Percentiles rank a stretch among this genome's conserved stretches.
Evolutionary conservation across 1,284 basidiomycete genomes (phyloP).

Genomic region (Coniophora puteana): DNA sequence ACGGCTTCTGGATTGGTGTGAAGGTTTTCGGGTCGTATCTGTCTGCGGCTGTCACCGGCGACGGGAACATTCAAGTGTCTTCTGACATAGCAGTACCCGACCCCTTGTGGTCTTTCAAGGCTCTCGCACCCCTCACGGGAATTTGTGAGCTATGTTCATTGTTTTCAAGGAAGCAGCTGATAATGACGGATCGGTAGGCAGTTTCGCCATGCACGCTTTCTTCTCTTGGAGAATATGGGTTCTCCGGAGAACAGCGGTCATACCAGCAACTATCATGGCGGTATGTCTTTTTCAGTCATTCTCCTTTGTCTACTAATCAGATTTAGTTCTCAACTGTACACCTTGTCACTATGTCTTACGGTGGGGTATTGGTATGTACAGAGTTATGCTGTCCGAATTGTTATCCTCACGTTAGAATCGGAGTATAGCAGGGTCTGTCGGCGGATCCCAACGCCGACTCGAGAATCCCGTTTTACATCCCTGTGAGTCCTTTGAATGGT

Average conservation of each 20-base stretch:
- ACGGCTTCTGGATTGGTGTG: slow-evolving; percentile 11
- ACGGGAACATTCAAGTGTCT: too few species aligned
- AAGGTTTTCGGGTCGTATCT: slow-evolving; percentile 6
- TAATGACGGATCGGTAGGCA: too few species aligned
- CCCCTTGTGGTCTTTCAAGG: slow-evolving; percentile 11
- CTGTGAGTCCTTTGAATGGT: slow-evolving; percentile 1
- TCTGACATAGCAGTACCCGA: slow-evolving; percentile 6
- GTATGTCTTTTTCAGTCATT: too few species aligned
- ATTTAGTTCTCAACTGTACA: slow-evolving; percentile 17
- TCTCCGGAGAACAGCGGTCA: slow-evolving; percentile 3
- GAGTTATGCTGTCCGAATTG: too few species aligned
- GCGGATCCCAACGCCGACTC: slow-evolving; percentile 3
- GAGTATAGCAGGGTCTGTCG: slow-evolving; percentile 11
- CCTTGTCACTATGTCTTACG: slow-evolving; percentile 9
- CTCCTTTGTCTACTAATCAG: too few species aligned
- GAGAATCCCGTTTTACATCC: slow-evolving; percentile 11
- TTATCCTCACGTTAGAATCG: too few species aligned
- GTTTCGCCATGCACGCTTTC: slow-evolving; percentile 20
- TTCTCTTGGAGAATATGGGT: slow-evolving; percentile 21
- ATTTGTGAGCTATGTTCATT: slow-evolving; percentile 11
- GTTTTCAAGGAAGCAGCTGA: not conserved
- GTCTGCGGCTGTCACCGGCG: slow-evolving; percentile 11
- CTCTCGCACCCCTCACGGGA: slow-evolving; percentile 10
- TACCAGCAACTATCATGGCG: slow-evolving; percentile 16
- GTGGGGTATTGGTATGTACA: slow-evolving; percentile 4